Percentiles rank a stretch among this genome's conserved stretches.
Evolutionary conservation across 176 grass and related monocot species (phyloP).

Genomic region (Dendrocalamus sinicus): DNA sequence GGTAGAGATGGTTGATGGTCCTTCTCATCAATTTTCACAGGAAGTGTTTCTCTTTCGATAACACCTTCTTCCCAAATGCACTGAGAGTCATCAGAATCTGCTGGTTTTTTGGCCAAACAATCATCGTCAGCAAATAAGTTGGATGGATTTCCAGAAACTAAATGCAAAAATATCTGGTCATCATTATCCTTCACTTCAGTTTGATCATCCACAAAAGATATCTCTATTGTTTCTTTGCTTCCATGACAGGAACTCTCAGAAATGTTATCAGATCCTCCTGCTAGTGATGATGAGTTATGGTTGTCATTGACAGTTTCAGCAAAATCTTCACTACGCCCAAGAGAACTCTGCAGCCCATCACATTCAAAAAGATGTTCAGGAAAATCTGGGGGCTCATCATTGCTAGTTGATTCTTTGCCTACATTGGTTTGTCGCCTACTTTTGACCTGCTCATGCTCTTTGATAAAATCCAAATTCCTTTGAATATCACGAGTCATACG

Average conservation of each 20-base stretch:
- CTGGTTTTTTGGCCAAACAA: constrained; percentile 39
- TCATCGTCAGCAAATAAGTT: constrained; percentile 38
- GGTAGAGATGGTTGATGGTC: constrained; percentile 43
- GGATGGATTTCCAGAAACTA: constrained; percentile 63
- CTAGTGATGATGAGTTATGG: constrained; percentile 24
- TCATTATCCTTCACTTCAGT: constrained; percentile 57
- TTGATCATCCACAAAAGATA: constrained; percentile 80
- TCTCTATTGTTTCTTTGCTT: constrained; percentile 69
- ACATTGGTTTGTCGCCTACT: constrained; percentile 37
- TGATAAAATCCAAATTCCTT: constrained; percentile 96
- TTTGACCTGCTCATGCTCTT: constrained; percentile 76
- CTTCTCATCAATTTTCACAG: constrained; percentile 39
- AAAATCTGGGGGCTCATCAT: constrained; percentile 49
- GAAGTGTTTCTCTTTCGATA: constrained; percentile 47
- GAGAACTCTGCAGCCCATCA: constrained; percentile 36
- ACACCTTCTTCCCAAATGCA: constrained; percentile 77
- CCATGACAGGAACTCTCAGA: constrained; percentile 37
- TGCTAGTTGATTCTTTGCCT: constrained; percentile 45
- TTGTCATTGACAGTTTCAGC: constrained; percentile 38
- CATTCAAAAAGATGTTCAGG: constrained; percentile 59
- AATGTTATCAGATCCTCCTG: constrained; percentile 36
- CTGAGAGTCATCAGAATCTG: constrained; percentile 64
- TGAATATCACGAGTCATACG: constrained; percentile 98
- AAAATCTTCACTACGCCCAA: constrained; percentile 45
- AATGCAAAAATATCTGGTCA: constrained; percentile 81